Percentiles rank a stretch among this genome's conserved stretches.
Evolutionary conservation across 768 basidiomycete species (phyloP).

Genomic region (Mycena vitilis): DNA sequence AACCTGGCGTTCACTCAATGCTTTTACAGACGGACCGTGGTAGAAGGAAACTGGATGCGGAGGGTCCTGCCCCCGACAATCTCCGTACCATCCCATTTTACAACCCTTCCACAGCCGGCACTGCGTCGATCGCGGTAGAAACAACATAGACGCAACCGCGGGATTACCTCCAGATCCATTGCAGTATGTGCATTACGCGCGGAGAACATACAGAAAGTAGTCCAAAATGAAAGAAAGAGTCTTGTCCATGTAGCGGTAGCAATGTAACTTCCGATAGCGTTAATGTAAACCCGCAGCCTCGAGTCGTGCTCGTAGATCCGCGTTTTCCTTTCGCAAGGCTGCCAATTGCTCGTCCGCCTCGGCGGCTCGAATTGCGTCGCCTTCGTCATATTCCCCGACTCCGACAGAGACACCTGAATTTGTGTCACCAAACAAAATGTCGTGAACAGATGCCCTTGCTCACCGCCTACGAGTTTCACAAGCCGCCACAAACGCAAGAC

Average conservation of each 20-base stretch:
- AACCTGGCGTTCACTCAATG: conserved; percentile 15
- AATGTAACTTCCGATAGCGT: neutral
- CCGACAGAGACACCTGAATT: conserved; percentile 77
- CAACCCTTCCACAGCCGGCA: conserved; percentile 10
- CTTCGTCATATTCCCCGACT: conserved; percentile 76
- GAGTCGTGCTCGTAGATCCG: conserved; percentile 58
- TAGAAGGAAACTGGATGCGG: conserved; percentile 69
- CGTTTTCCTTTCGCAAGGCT: conserved; percentile 63
- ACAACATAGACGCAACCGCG: neutral
- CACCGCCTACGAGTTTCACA: conserved; percentile 75
- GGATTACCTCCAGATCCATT: neutral
- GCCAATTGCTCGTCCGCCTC: conserved; percentile 63
- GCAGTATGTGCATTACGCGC: neutral
- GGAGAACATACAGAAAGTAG: too few relatives aligned
- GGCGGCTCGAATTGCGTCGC: conserved; percentile 59
- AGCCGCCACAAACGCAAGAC: conserved; percentile 85
- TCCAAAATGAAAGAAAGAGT: neutral
- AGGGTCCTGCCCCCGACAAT: conserved; percentile 71
- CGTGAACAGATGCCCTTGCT: conserved; percentile 12
- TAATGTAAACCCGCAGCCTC: conserved; percentile 24
- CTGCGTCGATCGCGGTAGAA: conserved; percentile 15
- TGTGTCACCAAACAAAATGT: neutral
- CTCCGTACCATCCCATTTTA: conserved; percentile 82
- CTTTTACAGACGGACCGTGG: conserved; percentile 71
- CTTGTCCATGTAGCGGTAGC: conserved; percentile 1